Base-by-base conservation (phyloP, 2,329 filamentous ascomycete genomes). In the Orbilia oligospora region DNA sequence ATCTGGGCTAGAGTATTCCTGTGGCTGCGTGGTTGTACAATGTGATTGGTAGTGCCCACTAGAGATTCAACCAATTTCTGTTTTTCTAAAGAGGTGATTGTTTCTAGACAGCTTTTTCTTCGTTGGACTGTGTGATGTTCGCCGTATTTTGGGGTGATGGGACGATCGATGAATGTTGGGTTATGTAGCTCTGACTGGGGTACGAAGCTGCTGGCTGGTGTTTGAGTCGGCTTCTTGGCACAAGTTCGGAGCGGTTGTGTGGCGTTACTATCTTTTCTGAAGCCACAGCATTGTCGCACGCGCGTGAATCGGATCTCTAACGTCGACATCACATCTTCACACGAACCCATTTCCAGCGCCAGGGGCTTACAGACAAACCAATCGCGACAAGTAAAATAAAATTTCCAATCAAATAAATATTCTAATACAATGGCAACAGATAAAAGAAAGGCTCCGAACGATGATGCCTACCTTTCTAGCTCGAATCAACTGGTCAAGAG, bases 381-480 rank as follows among this genome's bases (percentile, higher is more conserved):
- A 51, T 71, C 48, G 56, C 12, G 12, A 49, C 10, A 56, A 27
- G 8, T 3, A 3, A 24, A 24, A 27, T 33, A n/a, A 27, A 14
- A 4, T 20, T 14, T 20, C n/a, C 51, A 20, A 14, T 6, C 33
- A 22, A 22, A 58, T 1, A 30, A 20, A 41, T n/a, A 55, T 27
- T 16, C 30, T n/a, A 18, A 61, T 27, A 85, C 80, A 76, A 97
- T 97, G 94, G 93, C 94, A 38, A 89, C 92, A 80, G 94, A 97
- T 85, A 98, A 99, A 86, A 90, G 96, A 83, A 92, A 94, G 76
- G 94, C 94, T n/a, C 91, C 92, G 79, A 91, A 92, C 81, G 76
- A 75, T 44, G 76, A 75, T 20, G 92, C 93, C 78, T 95, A 95
- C 81, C 90, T 91, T 82, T 90, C 90, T 24, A 90, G 91, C 61